Base-by-base conservation (phyloP, 306 rosid genomes). In the Heteromeles arbutifolia region DNA sequence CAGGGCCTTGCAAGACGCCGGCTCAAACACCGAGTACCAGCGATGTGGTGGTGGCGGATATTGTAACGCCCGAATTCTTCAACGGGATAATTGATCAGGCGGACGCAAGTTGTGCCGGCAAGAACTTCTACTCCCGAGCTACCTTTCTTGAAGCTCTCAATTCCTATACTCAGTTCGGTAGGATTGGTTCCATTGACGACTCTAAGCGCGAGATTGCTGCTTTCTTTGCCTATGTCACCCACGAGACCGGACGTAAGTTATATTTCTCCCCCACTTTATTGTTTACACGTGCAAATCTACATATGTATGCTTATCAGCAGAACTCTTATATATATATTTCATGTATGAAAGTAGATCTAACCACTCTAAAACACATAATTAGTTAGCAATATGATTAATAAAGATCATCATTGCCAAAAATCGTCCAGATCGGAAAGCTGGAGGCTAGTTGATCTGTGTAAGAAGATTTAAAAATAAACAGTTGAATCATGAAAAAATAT, bases 141-240 rank as follows among this genome's bases (percentile, higher is more conserved):
- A 57, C 84, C 14, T 92, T 92, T 43, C 83, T 92, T 1, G 71
- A 76, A 4, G 98, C 98, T 6, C 84, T 74, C 54, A 54, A 64
- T 4, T 90, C 94, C 6, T 92, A 45, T 43, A 11, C 69, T 17
- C 74, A 80, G 8, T 90, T 92, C 50, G 94, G 91, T 4, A 72
- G 58, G 21, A 52, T 78, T 29, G 85, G 85, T 12, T 57, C 87
- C 0, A 22, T 29, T 1, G 85, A 87, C 48, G 94, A 90, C 70
- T 90, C 96, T 2, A 90, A 88, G 78, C 89, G 96, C 2, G 96
- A 92, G 79, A 86, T 93, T 67, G 96, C 98, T 2, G 96, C 96
- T 4, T 91, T 91, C 80, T 93, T 90, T 65, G 95, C 84, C 15
- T 94, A 90, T 19, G 96, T 88, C 76, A 93, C 97, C 24, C 97